Evolutionary conservation across 2,329 filamentous ascomycete genomes (phyloP), one percentile per base, ranked within the genome.

Genomic region (Diplodia intermedia): DNA sequence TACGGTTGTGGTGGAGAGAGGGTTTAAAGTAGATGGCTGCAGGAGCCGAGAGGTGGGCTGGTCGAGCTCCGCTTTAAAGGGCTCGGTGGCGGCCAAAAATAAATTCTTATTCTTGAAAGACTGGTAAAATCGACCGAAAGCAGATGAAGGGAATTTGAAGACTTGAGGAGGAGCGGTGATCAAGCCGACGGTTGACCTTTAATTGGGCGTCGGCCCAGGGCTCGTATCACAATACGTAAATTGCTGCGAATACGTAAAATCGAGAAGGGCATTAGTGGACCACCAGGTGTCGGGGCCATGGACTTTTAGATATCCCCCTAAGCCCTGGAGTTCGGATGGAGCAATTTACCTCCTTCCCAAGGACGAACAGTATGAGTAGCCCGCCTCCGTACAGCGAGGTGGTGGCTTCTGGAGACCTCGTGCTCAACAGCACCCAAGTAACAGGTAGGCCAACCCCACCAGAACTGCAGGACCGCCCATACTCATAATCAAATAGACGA

Each of bases 171-270:
- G 29, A 18, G 11, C 18, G 20, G n/a, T n/a, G 55, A 52, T 14
- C 11, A 52, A 23, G 49, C 49, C 49, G 20, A 4, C 4, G 33
- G 15, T 26, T 40, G 14, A 9, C 5, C 11, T 57, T 57, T 57
- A 20, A 56, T 31, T 40, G 18, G 20, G 36, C 23, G n/a, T 23
- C 36, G 12, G 9, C 11, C 5, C 43, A 7, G 55, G 3, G 55
- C 36, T 57, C 55, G 55, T 57, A 57, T 57, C 23, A n/a, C 20
- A 55, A 55, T 55, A 55, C 53, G 53, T 55, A 55, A 55, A 55
- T 36, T 55, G 31, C 53, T 43, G 18, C 29, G 18, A 36, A 57
- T 57, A 57, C 55, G 36, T 57, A 57, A 47, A 57, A 43, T 57
- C 36, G 23, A 20, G 36, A 23, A 29, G 11, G 20, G 55, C 55